phyloP scores from a whole-genome alignment of 1,284 basidiomycete genomes.

The Cutaneotrichosporon sp. region DNA sequence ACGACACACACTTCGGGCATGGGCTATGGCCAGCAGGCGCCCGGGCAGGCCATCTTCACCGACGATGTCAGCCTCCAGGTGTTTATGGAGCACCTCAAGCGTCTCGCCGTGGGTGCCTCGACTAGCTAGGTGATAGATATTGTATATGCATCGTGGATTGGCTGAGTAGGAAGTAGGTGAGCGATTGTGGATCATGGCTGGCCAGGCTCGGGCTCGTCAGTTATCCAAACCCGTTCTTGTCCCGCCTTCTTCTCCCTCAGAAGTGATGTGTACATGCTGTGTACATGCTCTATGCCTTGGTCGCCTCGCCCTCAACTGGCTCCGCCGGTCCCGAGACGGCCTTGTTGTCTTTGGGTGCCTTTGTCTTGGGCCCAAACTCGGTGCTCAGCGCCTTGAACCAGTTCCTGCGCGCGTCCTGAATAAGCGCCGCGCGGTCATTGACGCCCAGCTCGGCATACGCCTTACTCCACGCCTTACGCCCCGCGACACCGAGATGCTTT shows the following conservation, averaged over 20 bases:
- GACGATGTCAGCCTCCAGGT: slow-evolving; percentile 97
- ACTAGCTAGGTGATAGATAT: slow-evolving; percentile 36
- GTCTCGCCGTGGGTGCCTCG: slow-evolving; percentile 59
- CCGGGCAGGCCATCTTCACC: slow-evolving; percentile 93
- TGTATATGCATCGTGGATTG: slow-evolving; percentile 8
- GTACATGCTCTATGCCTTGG: slow-evolving; percentile 5
- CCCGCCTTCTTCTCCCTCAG: neutral
- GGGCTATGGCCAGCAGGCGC: slow-evolving; percentile 67
- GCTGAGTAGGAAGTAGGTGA: neutral
- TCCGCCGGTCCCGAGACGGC: neutral
- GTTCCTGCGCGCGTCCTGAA: slow-evolving; percentile 42
- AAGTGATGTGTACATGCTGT: slow-evolving; percentile 5
- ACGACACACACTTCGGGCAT: slow-evolving; percentile 93
- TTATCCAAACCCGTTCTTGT: neutral
- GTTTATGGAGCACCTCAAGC: slow-evolving; percentile 93
- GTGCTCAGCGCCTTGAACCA: slow-evolving; percentile 34
- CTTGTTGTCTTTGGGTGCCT: neutral
- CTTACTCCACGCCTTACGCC: slow-evolving; percentile 31
- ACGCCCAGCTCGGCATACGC: slow-evolving; percentile 34
- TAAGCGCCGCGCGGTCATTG: slow-evolving; percentile 41
- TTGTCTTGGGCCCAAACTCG: neutral
- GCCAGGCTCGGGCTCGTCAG: too few relatives aligned
- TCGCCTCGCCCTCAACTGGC: neutral
- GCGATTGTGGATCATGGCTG: too few relatives aligned
- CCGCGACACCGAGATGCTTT: slow-evolving; percentile 5